phyloP scores from a whole-genome alignment of 78 protist species.

The Dictyostelium citrinum region DNA sequence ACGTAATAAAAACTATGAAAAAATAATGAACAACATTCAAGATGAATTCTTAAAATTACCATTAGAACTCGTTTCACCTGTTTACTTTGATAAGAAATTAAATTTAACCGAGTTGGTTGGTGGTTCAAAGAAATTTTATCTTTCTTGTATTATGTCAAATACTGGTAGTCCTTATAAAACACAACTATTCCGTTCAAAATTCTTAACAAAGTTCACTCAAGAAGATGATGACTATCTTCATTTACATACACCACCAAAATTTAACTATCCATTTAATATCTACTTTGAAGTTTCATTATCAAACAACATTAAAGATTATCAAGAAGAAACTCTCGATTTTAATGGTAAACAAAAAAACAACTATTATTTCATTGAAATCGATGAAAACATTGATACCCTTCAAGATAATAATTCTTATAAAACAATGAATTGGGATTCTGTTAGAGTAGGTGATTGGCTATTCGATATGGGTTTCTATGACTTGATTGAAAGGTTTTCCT shows the following conservation, averaged over 20 bases:
- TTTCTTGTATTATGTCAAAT: neutral
- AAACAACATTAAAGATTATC: neutral
- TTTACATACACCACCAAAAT: neutral
- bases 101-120: neutral
- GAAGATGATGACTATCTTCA: neutral
- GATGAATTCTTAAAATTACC: neutral
- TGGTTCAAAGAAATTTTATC: neutral
- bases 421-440: neutral
- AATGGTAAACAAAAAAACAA: neutral
- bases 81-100: neutral
- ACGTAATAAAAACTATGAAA: neutral
- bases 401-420: neutral
- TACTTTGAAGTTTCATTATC: neutral
- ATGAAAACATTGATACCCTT: neutral
- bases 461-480: constrained; percentile 1
- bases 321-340: neutral
- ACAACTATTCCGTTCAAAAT: neutral
- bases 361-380: neutral
- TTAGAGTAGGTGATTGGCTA: neutral
- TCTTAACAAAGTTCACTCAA: neutral
- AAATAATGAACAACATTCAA: neutral
- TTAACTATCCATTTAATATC: neutral
- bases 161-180: neutral
- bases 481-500: neutral
- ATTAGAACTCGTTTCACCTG: neutral